A percentile compares a stretch with the other conserved stretches of the same genome.
Evolutionary conservation across 2,329 filamentous ascomycete species (phyloP).

Genomic region (Whalleya microplaca): DNA sequence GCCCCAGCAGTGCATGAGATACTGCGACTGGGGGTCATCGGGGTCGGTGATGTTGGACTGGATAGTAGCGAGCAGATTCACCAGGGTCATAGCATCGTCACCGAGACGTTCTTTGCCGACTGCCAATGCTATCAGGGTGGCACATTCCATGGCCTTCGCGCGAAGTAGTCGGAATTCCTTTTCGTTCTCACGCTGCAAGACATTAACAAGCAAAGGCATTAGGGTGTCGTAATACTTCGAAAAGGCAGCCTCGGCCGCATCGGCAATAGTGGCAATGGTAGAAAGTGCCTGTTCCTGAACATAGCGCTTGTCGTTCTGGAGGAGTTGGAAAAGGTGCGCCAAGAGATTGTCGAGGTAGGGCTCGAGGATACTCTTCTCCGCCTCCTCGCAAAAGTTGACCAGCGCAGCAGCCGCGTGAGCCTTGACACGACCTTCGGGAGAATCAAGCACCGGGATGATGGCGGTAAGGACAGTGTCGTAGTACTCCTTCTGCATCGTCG

Average conservation of each 20-base stretch:
- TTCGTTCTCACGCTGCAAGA: slow-evolving; percentile 85
- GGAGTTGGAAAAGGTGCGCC: slow-evolving; percentile 80
- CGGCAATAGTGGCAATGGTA: slow-evolving; percentile 98
- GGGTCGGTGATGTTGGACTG: slow-evolving; percentile 85
- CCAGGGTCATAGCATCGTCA: slow-evolving; percentile 81
- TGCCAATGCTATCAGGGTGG: slow-evolving; percentile 91
- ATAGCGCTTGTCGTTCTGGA: slow-evolving; percentile 91
- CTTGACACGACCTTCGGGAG: slow-evolving; percentile 89
- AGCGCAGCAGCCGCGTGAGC: slow-evolving; percentile 96
- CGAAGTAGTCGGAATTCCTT: slow-evolving; percentile 91
- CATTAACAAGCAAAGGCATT: slow-evolving; percentile 92
- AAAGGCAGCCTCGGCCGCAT: slow-evolving; percentile 94
- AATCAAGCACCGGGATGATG: slow-evolving; percentile 90
- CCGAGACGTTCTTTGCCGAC: slow-evolving; percentile 94
- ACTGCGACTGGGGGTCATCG: slow-evolving; percentile 95
- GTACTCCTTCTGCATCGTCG: slow-evolving; percentile 96
- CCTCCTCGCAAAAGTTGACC: slow-evolving; percentile 99
- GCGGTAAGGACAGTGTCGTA: slow-evolving; percentile 85
- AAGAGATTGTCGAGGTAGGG: slow-evolving; percentile 91
- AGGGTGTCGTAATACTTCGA: slow-evolving; percentile 93
- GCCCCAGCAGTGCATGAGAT: slow-evolving; percentile 98
- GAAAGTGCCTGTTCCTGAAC: slow-evolving; percentile 97
- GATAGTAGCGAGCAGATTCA: slow-evolving; percentile 84
- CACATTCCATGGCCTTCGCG: slow-evolving; percentile 99
- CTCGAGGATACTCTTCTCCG: slow-evolving; percentile 87